Conservation (phyloP, 768 basidiomycete species). For the Leccinum subgranulosum region DNA sequence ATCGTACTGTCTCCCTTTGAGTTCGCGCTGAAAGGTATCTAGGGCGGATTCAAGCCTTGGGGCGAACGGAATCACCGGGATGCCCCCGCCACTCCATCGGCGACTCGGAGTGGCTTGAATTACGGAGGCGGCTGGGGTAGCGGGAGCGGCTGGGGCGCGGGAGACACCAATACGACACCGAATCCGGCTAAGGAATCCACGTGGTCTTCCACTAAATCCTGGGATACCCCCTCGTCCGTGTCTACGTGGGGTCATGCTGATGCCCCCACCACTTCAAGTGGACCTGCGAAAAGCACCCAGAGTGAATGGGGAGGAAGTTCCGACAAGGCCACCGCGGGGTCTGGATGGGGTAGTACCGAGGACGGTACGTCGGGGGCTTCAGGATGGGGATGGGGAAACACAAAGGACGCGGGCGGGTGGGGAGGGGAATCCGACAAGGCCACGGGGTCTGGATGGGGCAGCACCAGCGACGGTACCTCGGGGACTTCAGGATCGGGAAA, state of each 20-base stretch:
- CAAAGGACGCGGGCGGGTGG: not conserved
- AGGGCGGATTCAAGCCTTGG: conserved; percentile 12
- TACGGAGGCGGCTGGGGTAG: conserved; percentile 5
- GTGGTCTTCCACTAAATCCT: not conserved
- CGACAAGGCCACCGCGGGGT: not conserved
- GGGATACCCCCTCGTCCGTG: not conserved
- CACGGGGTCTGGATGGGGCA: not conserved
- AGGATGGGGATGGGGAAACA: conserved; percentile 1
- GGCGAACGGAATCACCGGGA: conserved; percentile 1
- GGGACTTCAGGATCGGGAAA: not conserved
- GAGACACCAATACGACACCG: conserved; percentile 1
- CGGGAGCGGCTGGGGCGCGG: conserved; percentile 8
- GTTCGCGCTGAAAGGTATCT: not conserved
- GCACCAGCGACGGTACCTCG: not conserved
- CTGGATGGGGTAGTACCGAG: conserved; percentile 4
- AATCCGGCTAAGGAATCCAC: conserved; percentile 1
- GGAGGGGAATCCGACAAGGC: not conserved
- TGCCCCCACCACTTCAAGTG: not conserved
- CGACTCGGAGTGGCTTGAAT: not conserved
- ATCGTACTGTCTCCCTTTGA: not conserved
- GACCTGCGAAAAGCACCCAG: not conserved
- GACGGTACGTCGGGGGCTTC: conserved; percentile 1
- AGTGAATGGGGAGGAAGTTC: conserved; percentile 5
- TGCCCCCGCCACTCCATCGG: not conserved
- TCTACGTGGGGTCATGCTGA: conserved; percentile 1